Evolutionary conservation across 2,329 filamentous ascomycete species (phyloP), one percentile per base, ranked within the genome.

Genomic region (Aspergillus eucalypticola): DNA sequence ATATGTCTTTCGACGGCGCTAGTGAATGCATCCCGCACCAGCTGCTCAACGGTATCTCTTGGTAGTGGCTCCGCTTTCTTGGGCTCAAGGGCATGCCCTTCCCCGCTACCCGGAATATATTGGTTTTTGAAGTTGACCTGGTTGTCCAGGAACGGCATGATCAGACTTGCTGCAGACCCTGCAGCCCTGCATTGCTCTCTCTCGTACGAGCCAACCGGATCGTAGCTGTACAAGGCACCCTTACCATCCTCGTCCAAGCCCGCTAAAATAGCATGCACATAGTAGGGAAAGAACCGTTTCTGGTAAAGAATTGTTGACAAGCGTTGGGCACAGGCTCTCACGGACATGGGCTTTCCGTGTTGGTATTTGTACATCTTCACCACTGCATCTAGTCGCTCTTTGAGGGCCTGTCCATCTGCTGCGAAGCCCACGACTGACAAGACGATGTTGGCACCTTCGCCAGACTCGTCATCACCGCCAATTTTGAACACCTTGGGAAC

Each of bases 41-140:
- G 76, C 65, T 90, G 86, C 81, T 96, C 90, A 27, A 96, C 94
- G 62, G 90, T 87, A 57, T 84, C 80, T 72, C 86, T 84, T 27
- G 88, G 83, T 72, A 98, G 80, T 54, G 91, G 90, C 71, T 88
- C 82, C 25, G 83, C 75, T 63, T 75, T 75, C 62, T 75, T 77
- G 62, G 85, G 84, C 68, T 89, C 85, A 70, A 97, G 81, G 56
- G 88, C 89, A 78, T 96, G 90, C 46, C 94, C 94, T 62, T 86
- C 85, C 59, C 92, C 92, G 70, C 90, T 94, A 50, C 89, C 91
- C 10, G 94, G 92, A 58, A 95, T 84, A 76, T 96, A 96, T 82
- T 97, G 94, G 78, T 99, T 99, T 86, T 97, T 99, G 84, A 94
- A 94, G 82, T 98, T 98, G 82, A 99, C 95, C 81, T 99, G 96